These are phyloP conservation scores for Diaporthe ampelina DNA, from an alignment of 2,329 filamentous ascomycete genomes.

Conservation along the genomic window DNA sequence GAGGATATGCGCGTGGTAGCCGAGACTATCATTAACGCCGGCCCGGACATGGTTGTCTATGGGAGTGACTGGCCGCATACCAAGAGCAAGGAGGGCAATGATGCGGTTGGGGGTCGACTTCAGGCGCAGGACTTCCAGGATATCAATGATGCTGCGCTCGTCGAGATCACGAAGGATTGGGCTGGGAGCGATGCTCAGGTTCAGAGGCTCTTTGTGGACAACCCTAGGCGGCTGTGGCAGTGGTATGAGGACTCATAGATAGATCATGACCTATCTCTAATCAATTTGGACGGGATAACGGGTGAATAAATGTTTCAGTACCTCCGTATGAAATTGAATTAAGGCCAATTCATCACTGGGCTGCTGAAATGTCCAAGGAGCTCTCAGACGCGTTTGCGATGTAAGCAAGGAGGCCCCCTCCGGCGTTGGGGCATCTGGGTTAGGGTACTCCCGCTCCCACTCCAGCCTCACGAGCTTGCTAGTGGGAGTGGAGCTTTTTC, in stretches of 20 bases:
- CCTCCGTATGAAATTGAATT: neutral
- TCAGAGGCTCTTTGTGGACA: constrained; percentile 22
- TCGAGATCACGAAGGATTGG: constrained; percentile 20
- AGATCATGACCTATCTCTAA: neutral
- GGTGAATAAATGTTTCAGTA: neutral
- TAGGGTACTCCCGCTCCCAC: constrained; percentile 1
- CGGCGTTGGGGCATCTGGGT: neutral
- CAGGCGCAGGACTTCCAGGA: constrained; percentile 7
- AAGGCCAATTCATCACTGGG: neutral
- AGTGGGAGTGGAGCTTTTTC: constrained; percentile 27
- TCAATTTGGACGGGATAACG: neutral
- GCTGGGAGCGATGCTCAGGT: constrained; percentile 26
- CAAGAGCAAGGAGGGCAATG: too few species aligned
- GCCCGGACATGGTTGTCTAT: constrained; percentile 16
- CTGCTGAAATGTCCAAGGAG: neutral
- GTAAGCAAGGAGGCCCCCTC: too few species aligned
- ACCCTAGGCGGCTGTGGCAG: constrained; percentile 22
- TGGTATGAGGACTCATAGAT: constrained; percentile 17
- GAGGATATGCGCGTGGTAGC: constrained; percentile 26
- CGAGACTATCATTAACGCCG: constrained; percentile 16
- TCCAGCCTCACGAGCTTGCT: constrained; percentile 19
- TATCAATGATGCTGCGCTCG: constrained; percentile 3
- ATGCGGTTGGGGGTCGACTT: neutral
- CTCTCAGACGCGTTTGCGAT: neutral
- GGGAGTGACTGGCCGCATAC: constrained; percentile 27